Evolutionary conservation across 2,329 filamentous ascomycete species (phyloP), one percentile per base, ranked within the genome.

Genomic region (Colletotrichum noveboracense): DNA sequence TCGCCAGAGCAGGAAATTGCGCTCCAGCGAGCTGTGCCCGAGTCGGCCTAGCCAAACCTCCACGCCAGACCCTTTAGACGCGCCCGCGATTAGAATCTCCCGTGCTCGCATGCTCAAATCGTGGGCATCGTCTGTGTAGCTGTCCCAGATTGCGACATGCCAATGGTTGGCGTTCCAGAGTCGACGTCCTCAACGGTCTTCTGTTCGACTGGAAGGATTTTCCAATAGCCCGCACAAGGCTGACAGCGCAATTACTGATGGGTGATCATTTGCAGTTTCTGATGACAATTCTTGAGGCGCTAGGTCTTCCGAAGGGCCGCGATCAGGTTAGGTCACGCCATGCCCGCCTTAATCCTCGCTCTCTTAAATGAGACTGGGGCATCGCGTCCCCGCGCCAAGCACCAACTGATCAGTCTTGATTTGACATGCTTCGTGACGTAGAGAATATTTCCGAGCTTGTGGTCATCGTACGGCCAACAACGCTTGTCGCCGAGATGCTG

Each of bases 1-100:
- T 62, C 43, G 58, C 58, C 56, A 73, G 36, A 68, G 56, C 14
- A 64, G 64, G 65, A 69, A 43, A 64, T 69, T 73, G 56, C 72
- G 32, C 16, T 14, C 30, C n/a, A 70, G 36, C 18, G 34, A 8
- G 24, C 48, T 70, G 58, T 65, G 34, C 72, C 52, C 34, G 21
- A 62, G 52, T 26, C 58, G 28, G 36, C 48, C 16, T 64, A 24
- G 38, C 36, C 64, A 60, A 28, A 12, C 38, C 62, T 58, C 62
- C 55, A 24, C 13, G 28, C 24, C 36, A 69, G 24, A 24, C 36
- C 55, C 6, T 62, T n/a, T 70, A n/a, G 13, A 34, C 21, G 58
- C 26, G 30, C 34, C 26, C 56, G 36, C 36, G 28, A 70, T 48
- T 18, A 3, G n/a, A 16, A 36, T 18, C 55, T 43, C 16, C 24